Evolutionary conservation across 768 basidiomycete species (phyloP).

Genomic region (Suillus lakei): DNA sequence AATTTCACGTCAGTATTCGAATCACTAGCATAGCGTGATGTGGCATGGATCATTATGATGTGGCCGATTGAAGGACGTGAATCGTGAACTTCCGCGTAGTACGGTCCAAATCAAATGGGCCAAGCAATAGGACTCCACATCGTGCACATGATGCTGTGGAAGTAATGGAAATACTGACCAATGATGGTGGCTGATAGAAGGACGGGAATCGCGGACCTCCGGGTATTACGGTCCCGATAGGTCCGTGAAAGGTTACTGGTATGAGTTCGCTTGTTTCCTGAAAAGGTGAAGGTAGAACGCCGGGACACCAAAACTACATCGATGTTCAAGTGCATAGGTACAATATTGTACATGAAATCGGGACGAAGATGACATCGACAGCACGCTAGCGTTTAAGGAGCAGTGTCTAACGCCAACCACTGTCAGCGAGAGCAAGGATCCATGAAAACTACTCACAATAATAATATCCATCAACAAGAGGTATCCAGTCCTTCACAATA

Average conservation of each 20-base stretch:
- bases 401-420: conserved; percentile 39
- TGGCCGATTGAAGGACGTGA: background rate
- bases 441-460: conserved; percentile 65
- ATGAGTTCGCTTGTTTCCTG: background rate
- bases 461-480: conserved; percentile 87
- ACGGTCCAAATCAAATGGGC: background rate
- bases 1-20: background rate
- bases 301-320: background rate
- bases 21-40: background rate
- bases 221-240: background rate
- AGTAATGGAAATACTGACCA: background rate
- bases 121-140: background rate
- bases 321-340: background rate
- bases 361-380: background rate
- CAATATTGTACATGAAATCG: conserved; percentile 1
- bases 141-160: background rate
- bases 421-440: conserved; percentile 7
- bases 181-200: background rate
- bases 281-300: background rate
- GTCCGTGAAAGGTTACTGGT: background rate
- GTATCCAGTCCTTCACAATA: conserved; percentile 84
- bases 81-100: background rate
- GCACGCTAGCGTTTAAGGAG: conserved; percentile 39
- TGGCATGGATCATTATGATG: background rate
- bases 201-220: background rate